phyloP scores from a whole-genome alignment of 495 filamentous ascomycete species.

The Astrocystis sublimbata region DNA sequence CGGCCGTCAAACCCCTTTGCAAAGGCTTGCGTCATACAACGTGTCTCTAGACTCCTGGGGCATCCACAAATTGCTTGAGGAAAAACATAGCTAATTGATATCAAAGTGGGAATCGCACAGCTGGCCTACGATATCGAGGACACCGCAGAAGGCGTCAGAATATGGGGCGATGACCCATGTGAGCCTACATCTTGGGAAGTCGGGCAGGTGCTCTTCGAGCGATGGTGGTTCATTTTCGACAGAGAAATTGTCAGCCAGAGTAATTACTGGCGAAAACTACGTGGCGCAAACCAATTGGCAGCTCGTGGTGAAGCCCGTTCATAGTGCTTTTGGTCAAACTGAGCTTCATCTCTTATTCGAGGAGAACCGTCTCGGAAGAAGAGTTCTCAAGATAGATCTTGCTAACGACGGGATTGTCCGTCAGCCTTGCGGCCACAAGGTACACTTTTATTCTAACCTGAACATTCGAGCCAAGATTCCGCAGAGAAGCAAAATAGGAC shows the following conservation, averaged over 20 bases:
- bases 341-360: background rate
- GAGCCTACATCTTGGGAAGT: constrained; percentile 47
- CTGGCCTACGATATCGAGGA: constrained; percentile 51
- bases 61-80: background rate
- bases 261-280: constrained; percentile 40
- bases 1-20: background rate
- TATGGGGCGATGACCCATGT: constrained; percentile 41
- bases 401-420: too few relatives aligned
- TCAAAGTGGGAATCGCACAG: constrained; percentile 2
- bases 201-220: constrained; percentile 48
- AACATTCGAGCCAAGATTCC: too few relatives aligned
- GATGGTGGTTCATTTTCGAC: constrained; percentile 57
- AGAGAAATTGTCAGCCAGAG: constrained; percentile 39
- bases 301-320: too few relatives aligned
- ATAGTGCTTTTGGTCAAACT: background rate
- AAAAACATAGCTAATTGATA: background rate
- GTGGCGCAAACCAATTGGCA: constrained; percentile 17
- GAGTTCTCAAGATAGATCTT: background rate
- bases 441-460: too few relatives aligned
- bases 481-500: background rate
- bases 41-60: background rate
- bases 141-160: constrained; percentile 42
- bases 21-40: background rate
- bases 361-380: background rate
- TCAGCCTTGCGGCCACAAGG: background rate